Percentiles rank a stretch among this genome's conserved stretches.
Conservation (phyloP, 2,329 filamentous ascomycete species). For the Stachybotrys echinatus region DNA sequence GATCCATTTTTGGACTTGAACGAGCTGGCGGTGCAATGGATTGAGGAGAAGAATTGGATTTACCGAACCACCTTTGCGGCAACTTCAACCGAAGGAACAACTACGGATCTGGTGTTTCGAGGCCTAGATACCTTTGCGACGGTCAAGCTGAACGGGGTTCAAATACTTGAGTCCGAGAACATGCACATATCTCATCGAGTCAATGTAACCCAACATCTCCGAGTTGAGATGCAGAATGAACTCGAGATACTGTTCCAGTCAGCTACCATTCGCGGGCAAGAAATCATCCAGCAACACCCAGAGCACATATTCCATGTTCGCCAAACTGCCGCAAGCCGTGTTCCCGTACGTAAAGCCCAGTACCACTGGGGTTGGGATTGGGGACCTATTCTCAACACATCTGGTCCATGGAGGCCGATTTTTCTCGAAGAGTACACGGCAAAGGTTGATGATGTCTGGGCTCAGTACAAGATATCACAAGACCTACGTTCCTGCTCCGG, state of each 20-base stretch:
- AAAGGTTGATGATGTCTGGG: constrained; percentile 53
- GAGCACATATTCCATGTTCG: constrained; percentile 50
- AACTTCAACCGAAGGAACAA: not conserved
- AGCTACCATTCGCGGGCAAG: constrained; percentile 44
- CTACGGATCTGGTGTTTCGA: constrained; percentile 49
- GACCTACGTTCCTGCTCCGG: constrained; percentile 33
- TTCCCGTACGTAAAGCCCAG: constrained; percentile 53
- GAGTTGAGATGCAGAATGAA: constrained; percentile 28
- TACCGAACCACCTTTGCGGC: constrained; percentile 49
- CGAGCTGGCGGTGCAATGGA: constrained; percentile 62
- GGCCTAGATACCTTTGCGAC: constrained; percentile 61
- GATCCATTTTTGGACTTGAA: constrained; percentile 67
- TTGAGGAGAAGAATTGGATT: constrained; percentile 61
- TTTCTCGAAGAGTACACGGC: constrained; percentile 58
- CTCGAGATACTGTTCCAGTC: constrained; percentile 55
- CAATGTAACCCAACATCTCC: constrained; percentile 38
- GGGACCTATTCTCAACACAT: constrained; percentile 59
- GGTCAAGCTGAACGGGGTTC: constrained; percentile 47
- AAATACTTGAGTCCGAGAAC: constrained; percentile 53
- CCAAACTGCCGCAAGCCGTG: constrained; percentile 35
- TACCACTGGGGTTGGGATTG: constrained; percentile 71
- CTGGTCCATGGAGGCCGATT: constrained; percentile 63
- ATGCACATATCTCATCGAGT: constrained; percentile 59
- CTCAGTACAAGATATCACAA: constrained; percentile 25
- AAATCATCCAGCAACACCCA: constrained; percentile 47